These are phyloP conservation scores for Ophiostoma piceae DNA, from an alignment of 2,329 filamentous ascomycete genomes.

Conservation along the genomic window DNA sequence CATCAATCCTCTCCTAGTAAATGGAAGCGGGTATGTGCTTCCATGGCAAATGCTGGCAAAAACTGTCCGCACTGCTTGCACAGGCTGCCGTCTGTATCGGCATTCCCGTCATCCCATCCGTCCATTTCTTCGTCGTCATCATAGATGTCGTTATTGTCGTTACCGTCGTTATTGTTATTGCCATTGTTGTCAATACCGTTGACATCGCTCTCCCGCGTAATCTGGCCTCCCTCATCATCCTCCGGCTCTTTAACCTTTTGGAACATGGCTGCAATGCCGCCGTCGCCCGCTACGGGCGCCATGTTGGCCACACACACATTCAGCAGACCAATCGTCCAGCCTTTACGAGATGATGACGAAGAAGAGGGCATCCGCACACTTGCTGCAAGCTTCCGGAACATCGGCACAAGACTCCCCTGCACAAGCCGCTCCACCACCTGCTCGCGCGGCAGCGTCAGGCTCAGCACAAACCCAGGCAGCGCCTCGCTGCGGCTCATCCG, in stretches of 20 bases:
- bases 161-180: slow-evolving; percentile 12
- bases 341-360: background rate
- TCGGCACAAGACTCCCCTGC: slow-evolving; percentile 26
- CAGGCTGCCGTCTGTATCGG: slow-evolving; percentile 13
- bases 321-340: slow-evolving; percentile 74
- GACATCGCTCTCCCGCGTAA: slow-evolving; percentile 16
- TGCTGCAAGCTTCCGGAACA: slow-evolving; percentile 28
- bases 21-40: slow-evolving; percentile 33
- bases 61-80: slow-evolving; percentile 31
- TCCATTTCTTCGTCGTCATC: slow-evolving; percentile 14
- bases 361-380: slow-evolving; percentile 23
- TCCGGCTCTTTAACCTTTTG: slow-evolving; percentile 41
- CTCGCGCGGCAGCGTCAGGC: slow-evolving; percentile 36
- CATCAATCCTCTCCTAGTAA: slow-evolving; percentile 24
- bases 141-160: slow-evolving; percentile 16
- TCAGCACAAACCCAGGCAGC: slow-evolving; percentile 60
- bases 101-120: slow-evolving; percentile 11
- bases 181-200: slow-evolving; percentile 13
- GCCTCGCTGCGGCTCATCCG: slow-evolving; percentile 71
- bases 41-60: slow-evolving; percentile 31
- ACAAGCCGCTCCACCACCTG: slow-evolving; percentile 30
- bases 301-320: slow-evolving; percentile 89
- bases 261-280: slow-evolving; percentile 82
- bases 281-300: slow-evolving; percentile 55
- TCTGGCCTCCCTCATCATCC: background rate